phyloP scores from a whole-genome alignment of 1,284 basidiomycete species.

The Afroboletus lepidellus region DNA sequence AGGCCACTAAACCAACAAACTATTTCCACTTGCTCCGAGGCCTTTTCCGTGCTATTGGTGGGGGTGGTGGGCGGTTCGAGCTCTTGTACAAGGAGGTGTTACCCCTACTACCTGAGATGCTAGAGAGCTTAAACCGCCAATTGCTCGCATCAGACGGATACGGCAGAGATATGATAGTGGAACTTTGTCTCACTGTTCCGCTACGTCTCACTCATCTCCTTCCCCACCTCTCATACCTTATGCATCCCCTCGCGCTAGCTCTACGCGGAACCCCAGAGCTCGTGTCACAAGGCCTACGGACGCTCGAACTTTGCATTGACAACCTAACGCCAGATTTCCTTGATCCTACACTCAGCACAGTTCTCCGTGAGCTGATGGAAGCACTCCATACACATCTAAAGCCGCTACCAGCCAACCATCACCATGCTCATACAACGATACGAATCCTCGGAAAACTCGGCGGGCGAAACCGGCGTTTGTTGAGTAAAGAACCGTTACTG shows the following conservation, averaged over 20 bases:
- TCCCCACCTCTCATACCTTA: constrained; percentile 93
- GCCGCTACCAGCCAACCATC: constrained; percentile 88
- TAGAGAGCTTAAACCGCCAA: constrained; percentile 92
- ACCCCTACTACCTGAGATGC: constrained; percentile 94
- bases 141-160: constrained; percentile 78
- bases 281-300: constrained; percentile 93
- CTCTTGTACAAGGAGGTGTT: constrained; percentile 95
- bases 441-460: constrained; percentile 97
- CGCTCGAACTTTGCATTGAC: constrained; percentile 99
- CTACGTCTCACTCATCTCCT: constrained; percentile 94
- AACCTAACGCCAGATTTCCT: constrained; percentile 98
- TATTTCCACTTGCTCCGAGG: constrained; percentile 95
- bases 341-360: constrained; percentile 93
- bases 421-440: constrained; percentile 93
- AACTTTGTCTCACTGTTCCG: constrained; percentile 96
- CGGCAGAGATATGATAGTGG: constrained; percentile 90
- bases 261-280: constrained; percentile 87
- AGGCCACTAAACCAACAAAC: constrained; percentile 87
- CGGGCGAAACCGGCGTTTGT: constrained; percentile 87
- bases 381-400: constrained; percentile 90
- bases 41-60: constrained; percentile 96
- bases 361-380: constrained; percentile 92
- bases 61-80: constrained; percentile 91
- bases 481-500: constrained; percentile 80
- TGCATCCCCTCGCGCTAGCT: constrained; percentile 95